Evolutionary conservation across 148 eudicot genomes (phyloP).

Genomic region (Nepenthes mirabilis): DNA sequence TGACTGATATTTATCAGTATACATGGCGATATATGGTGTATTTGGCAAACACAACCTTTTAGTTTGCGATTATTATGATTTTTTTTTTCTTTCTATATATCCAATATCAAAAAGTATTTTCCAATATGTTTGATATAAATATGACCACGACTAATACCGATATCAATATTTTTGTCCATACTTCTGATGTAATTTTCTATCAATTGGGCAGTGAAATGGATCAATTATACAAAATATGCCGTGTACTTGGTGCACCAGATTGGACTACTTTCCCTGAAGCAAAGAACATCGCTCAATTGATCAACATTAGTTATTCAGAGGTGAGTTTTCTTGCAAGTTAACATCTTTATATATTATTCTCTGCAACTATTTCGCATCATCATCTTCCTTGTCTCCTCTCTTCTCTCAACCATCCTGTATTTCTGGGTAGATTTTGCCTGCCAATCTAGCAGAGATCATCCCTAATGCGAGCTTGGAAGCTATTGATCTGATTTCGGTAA

Average conservation of each 20-base stretch:
- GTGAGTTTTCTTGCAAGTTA: conserved; percentile 20
- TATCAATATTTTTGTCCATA: no score
- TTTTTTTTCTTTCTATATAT: no score
- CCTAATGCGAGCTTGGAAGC: conserved; percentile 87
- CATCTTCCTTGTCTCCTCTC: neutral
- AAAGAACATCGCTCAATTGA: conserved; percentile 40
- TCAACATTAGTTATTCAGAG: conserved; percentile 48
- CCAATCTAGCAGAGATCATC: conserved; percentile 53
- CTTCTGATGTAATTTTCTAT: neutral
- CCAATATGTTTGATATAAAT: no score
- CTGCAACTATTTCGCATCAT: neutral
- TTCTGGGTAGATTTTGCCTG: conserved; percentile 43
- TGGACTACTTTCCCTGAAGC: conserved; percentile 54
- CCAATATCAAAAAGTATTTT: no score
- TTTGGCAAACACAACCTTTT: no score
- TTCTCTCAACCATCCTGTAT: conserved; percentile 1
- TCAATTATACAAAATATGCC: conserved; percentile 81
- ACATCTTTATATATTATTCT: neutral
- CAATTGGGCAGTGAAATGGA: conserved; percentile 67
- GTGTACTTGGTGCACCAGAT: conserved; percentile 82
- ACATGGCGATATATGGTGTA: no score
- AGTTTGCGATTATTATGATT: no score
- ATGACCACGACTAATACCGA: no score
- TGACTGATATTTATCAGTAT: no score
- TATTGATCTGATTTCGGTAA: conserved; percentile 72